Conservation (phyloP, 768 basidiomycete genomes). For the Psilocybe azurescens region DNA sequence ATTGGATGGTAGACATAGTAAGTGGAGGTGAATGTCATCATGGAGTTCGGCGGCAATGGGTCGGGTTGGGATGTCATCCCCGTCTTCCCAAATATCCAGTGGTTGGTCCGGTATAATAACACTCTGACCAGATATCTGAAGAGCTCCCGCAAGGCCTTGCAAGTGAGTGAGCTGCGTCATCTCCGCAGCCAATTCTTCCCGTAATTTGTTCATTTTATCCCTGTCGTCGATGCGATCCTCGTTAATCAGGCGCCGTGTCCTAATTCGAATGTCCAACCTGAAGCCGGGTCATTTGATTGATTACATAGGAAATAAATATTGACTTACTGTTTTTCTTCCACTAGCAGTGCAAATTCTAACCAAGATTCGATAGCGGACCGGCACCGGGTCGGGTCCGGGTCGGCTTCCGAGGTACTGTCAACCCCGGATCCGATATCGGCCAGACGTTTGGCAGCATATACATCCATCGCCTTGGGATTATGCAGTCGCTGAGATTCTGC, state of each 20-base stretch:
- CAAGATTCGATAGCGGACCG: background rate
- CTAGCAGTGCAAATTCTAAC: background rate
- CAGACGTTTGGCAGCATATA: background rate
- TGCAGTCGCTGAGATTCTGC: background rate
- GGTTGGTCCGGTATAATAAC: background rate
- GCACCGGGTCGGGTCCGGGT: too few relatives aligned
- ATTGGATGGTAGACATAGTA: too few relatives aligned
- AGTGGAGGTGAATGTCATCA: background rate
- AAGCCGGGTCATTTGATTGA: too few relatives aligned
- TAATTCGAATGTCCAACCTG: background rate
- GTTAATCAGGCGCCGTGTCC: background rate
- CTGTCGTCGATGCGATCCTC: too few relatives aligned
- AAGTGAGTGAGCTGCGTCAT: too few relatives aligned
- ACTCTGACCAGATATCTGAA: too few relatives aligned
- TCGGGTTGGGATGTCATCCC: background rate
- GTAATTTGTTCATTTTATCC: too few relatives aligned
- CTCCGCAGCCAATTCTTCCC: too few relatives aligned
- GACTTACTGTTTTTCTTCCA: conserved; percentile 14
- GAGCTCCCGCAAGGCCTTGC: too few relatives aligned
- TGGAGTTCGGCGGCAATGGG: background rate
- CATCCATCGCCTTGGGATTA: conserved; percentile 1
- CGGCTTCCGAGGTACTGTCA: too few relatives aligned
- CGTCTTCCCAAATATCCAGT: background rate
- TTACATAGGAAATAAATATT: too few relatives aligned
- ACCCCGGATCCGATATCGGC: too few relatives aligned